phyloP scores from a whole-genome alignment of 2,329 filamentous ascomycete species.

The Aspergillus ochraceus region DNA sequence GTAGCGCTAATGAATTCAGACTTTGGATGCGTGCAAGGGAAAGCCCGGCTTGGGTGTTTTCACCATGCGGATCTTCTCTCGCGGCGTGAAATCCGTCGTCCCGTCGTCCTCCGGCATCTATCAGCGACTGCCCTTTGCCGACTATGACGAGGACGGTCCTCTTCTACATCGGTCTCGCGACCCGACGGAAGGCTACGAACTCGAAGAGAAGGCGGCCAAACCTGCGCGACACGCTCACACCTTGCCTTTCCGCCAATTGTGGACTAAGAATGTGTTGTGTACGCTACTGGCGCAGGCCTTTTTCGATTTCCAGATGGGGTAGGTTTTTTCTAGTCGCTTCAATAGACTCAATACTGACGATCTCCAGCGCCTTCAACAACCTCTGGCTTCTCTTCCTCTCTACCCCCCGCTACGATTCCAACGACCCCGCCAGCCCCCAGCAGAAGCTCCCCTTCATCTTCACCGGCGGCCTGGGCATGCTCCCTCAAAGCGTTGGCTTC shows the following conservation, averaged over 20 bases:
- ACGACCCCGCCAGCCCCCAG: conserved; percentile 43
- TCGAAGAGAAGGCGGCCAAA: conserved; percentile 36
- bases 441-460: conserved; percentile 57
- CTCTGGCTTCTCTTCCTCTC: conserved; percentile 78
- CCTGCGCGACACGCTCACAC: conserved; percentile 39
- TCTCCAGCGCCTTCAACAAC: conserved; percentile 67
- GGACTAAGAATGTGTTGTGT: conserved; percentile 57
- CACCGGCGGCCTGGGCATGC: conserved; percentile 71
- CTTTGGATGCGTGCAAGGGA: conserved; percentile 47
- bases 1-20: conserved; percentile 38
- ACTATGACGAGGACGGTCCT: conserved; percentile 37
- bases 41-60: conserved; percentile 48
- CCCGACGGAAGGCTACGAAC: conserved; percentile 35
- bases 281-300: conserved; percentile 65
- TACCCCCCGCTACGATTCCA: conserved; percentile 59
- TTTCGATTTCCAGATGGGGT: conserved; percentile 69
- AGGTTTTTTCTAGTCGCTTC: conserved; percentile 4
- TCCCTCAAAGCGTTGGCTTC: conserved; percentile 67
- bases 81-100: conserved; percentile 24
- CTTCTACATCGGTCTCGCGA: conserved; percentile 34
- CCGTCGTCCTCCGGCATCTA: conserved; percentile 35
- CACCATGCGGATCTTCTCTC: conserved; percentile 29
- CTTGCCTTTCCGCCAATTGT: conserved; percentile 52
- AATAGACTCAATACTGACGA: conserved; percentile 4
- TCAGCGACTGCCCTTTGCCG: conserved; percentile 34